Base-by-base conservation (phyloP, 495 filamentous ascomycete genomes). In the Annulohypoxylon stygium region DNA sequence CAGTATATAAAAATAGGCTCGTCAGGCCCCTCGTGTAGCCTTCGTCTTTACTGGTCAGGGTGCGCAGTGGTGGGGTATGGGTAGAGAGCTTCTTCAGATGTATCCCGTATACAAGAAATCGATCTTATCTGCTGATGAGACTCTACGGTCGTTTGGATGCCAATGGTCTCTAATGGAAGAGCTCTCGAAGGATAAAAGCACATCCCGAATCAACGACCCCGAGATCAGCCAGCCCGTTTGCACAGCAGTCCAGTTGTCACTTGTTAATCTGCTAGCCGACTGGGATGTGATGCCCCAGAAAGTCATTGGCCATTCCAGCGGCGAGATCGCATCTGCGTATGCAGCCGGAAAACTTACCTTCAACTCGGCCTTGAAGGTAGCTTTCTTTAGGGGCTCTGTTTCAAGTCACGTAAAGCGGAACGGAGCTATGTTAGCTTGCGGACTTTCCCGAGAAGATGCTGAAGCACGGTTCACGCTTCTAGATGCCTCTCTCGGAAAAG, bases 271-370 rank as follows among this genome's bases (percentile, higher is more conserved):
- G 2, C 70, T 91, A 2, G 63, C 66, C 1, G 74, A 75, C 4
- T 88, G 84, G 83, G 81, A 81, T 4, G 81, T 91, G 23, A 70
- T 37, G 0, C 85, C 87, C 0, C 66, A 67, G 3, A 81, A 81
- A 12, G 87, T 89, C 0, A 81, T 87, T 0, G 88, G 89, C 12
- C 89, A 91, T 69, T 90, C 88, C 2, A 86, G 83, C 58, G 89
- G 89, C 9, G 89, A 91, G 71, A 90, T 90, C 69, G 84, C 84
- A 0, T 86, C 86, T 2, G 83, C 85, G 0, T 86, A 83, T 61
- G 73, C 62, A 0, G 61, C 69, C 4, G 54, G 45, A 12, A 66
- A 66, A 37, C 23, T 71, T 30, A 25, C 62, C 0, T 71, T 41
- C 48, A 14, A 54, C 3, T 54, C 50, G 5, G 50, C 50, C 30